Base-by-base conservation (phyloP, 495 filamentous ascomycete species). In the Venustampulla echinocandica region DNA sequence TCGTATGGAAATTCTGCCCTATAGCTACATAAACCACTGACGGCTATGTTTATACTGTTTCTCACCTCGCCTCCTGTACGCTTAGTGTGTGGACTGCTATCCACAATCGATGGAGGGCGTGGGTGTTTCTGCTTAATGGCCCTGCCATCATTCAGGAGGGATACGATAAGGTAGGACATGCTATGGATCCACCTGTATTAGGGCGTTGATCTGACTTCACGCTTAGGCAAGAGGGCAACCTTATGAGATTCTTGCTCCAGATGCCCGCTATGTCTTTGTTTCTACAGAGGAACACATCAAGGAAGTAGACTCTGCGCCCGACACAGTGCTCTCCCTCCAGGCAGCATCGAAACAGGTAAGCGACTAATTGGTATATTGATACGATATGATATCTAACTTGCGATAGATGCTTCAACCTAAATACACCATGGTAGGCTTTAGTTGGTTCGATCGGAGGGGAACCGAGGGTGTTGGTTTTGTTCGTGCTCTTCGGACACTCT, bases 361-460 rank as follows among this genome's bases (percentile, higher is more conserved):
- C 6, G 6, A 10, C 9, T 6, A 10, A 11, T 18, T 17, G 15
- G 7, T 15, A 9, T n/a, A n/a, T n/a, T n/a, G n/a, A n/a, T 30
- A n/a, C 27, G 27, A 30, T 30, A n/a, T 30, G 7, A 30, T 30
- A 30, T 30, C 7, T n/a, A 7, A n/a, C 7, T n/a, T 30, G 7
- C 27, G n/a, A 40, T 14, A 61, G 58, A 57, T 61, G 21, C 28
- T 61, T 0, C 58, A 58, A 24, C 59, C 59, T 3, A 51, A 44
- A 11, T 53, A 61, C 28, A 61, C 60, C 0, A 63, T 63, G 60
- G 15, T 45, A 20, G 56, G 50, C n/a, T 61, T 63, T 49, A 47
- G 55, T 6, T 60, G 51, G 57, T 44, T 47, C 24, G 56, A 60
- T 28, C 27, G 43, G 22, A n/a, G 57, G 10, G 61, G 60, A 1